phyloP scores from a whole-genome alignment of 371 early-diverging fungal species.

The Mucor velutinosus region DNA sequence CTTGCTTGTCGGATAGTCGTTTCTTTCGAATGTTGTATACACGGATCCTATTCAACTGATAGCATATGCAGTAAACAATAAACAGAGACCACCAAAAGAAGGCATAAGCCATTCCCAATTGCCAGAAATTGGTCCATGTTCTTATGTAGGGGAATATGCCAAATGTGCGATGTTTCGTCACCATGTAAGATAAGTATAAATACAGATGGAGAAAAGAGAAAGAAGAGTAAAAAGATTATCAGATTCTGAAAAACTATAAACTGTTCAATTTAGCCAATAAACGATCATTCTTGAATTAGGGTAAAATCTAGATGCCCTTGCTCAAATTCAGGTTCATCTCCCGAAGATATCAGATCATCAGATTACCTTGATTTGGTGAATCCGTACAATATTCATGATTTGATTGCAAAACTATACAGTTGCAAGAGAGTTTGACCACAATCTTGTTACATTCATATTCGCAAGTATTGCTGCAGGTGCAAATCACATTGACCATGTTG shows the following conservation, averaged over 20 bases:
- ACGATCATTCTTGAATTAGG: neutral
- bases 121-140: conserved; percentile 26
- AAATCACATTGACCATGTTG: no score
- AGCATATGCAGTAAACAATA: conserved; percentile 38
- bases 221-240: neutral
- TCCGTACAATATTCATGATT: no score
- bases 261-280: conserved; percentile 2
- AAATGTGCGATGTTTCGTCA: neutral
- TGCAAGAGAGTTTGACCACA: no score
- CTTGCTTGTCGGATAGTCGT: conserved; percentile 19
- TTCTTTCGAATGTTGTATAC: conserved; percentile 29
- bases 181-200: neutral
- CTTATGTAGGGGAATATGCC: conserved; percentile 8
- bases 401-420: no score
- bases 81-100: conserved; percentile 48
- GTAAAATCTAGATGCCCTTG: neutral
- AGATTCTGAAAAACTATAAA: neutral
- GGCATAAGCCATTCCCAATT: conserved; percentile 37
- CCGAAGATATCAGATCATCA: conserved; percentile 8
- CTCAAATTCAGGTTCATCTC: neutral
- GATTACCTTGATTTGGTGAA: neutral
- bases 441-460: no score
- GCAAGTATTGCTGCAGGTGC: no score
- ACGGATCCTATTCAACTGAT: conserved; percentile 34
- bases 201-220: neutral